phyloP scores from a whole-genome alignment of 1,284 basidiomycete species.

The Trichosporon sp. region DNA sequence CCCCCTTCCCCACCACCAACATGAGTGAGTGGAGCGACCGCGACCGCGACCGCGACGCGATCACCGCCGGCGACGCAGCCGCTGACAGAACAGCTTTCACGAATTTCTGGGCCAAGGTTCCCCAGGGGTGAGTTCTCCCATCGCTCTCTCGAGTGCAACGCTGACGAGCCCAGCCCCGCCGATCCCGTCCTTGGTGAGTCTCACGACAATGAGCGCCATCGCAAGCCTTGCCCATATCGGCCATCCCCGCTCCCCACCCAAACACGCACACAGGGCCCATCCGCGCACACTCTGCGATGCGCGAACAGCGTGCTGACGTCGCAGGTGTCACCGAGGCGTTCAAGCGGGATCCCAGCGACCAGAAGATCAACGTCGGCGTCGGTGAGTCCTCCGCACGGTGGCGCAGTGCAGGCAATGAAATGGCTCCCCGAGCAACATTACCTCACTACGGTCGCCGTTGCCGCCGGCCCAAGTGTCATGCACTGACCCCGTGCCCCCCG shows the following conservation, averaged over 20 bases:
- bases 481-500: neutral
- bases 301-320: neutral
- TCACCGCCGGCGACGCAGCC: slow-evolving; percentile 7
- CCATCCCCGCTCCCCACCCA: neutral
- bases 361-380: slow-evolving; percentile 96
- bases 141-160: neutral
- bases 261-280: neutral
- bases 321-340: slow-evolving; percentile 47
- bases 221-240: neutral
- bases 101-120: slow-evolving; percentile 16
- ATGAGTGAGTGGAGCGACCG: slow-evolving; percentile 1
- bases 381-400: slow-evolving; percentile 51
- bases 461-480: slow-evolving; percentile 2
- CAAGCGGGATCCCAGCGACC: slow-evolving; percentile 81
- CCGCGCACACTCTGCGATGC: neutral
- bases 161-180: slow-evolving; percentile 14
- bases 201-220: neutral
- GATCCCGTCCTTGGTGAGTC: slow-evolving; percentile 28
- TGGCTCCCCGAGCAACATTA: neutral
- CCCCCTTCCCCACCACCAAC: neutral
- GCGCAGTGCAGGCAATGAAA: neutral
- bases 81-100: slow-evolving; percentile 9
- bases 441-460: slow-evolving; percentile 1
- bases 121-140: slow-evolving; percentile 10
- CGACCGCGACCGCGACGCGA: neutral